Conservation (phyloP, 768 basidiomycete species). For the Macrolepiota fuliginosa region DNA sequence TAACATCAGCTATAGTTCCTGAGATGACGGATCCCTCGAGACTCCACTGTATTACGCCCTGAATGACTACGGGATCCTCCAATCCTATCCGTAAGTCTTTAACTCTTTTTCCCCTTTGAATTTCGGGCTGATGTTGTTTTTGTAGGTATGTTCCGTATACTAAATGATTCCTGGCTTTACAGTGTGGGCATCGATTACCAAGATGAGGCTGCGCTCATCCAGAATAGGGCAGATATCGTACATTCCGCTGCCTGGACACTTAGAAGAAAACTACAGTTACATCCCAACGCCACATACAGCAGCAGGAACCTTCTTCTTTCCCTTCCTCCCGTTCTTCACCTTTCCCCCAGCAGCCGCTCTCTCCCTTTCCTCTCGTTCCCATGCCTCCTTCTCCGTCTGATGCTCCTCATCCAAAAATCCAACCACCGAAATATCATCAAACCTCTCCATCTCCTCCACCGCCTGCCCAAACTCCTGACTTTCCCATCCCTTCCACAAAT, state of each 20-base stretch:
- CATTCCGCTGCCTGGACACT: too few relatives aligned
- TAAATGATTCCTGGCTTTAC: constrained; percentile 85
- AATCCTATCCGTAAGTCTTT: too few relatives aligned
- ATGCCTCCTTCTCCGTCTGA: constrained; percentile 13
- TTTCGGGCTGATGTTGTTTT: too few relatives aligned
- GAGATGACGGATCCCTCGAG: too few relatives aligned
- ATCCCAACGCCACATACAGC: not conserved
- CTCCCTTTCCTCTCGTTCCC: not conserved
- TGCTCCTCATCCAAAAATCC: constrained; percentile 41
- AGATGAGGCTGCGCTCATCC: constrained; percentile 45
- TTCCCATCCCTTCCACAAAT: constrained; percentile 41
- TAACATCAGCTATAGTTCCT: too few relatives aligned
- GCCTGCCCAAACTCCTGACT: constrained; percentile 40
- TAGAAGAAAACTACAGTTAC: not conserved
- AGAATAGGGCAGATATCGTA: too few relatives aligned
- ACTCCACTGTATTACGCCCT: too few relatives aligned
- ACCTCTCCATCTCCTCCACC: constrained; percentile 51
- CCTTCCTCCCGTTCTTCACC: not conserved
- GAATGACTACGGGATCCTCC: too few relatives aligned
- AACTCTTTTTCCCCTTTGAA: too few relatives aligned
- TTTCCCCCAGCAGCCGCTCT: not conserved
- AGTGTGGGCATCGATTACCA: constrained; percentile 87
- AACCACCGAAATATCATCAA: constrained; percentile 44
- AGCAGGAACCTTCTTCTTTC: constrained; percentile 1
- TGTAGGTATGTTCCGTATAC: constrained; percentile 95